Evolutionary conservation across 805 yeast species (phyloP).

Genomic region (Schwanniomyces polymorphus): DNA sequence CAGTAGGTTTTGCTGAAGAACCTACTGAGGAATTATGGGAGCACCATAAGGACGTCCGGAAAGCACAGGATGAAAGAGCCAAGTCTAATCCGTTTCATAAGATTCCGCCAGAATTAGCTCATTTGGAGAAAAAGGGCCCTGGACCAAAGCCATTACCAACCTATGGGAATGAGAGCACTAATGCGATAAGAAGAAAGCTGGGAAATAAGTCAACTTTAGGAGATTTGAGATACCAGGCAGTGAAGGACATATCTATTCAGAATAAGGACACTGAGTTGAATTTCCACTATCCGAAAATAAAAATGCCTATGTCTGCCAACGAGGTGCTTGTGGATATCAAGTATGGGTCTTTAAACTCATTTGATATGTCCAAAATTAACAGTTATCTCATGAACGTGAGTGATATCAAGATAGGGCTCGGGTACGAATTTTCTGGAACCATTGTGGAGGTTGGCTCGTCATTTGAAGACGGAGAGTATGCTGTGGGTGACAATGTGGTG

Average conservation of each 20-base stretch:
- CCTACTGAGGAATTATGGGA: conserved; percentile 35
- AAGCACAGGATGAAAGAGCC: conserved; percentile 23
- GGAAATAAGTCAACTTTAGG: conserved; percentile 28
- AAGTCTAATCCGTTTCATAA: conserved; percentile 36
- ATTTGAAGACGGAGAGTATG: conserved; percentile 14
- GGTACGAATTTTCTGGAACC: conserved; percentile 68
- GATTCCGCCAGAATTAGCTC: conserved; percentile 42
- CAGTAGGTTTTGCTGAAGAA: conserved; percentile 40
- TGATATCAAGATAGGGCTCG: conserved; percentile 60
- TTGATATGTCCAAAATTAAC: conserved; percentile 61
- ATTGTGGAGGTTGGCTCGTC: conserved; percentile 55
- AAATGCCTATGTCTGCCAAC: conserved; percentile 47
- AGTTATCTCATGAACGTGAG: conserved; percentile 52
- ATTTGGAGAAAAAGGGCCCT: conserved; percentile 26
- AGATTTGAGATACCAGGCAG: conserved; percentile 51
- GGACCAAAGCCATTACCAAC: conserved; percentile 25
- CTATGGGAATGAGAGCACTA: neutral
- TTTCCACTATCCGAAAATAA: conserved; percentile 51
- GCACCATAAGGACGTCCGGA: conserved; percentile 30
- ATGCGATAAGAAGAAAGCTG: neutral
- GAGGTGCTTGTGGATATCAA: conserved; percentile 58
- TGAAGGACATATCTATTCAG: conserved; percentile 47
- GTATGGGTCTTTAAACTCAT: conserved; percentile 63
- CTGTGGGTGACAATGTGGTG: conserved; percentile 63
- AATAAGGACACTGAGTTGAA: conserved; percentile 47